Base-by-base conservation (phyloP, 2,329 filamentous ascomycete species). In the Penicillium sp. region DNA sequence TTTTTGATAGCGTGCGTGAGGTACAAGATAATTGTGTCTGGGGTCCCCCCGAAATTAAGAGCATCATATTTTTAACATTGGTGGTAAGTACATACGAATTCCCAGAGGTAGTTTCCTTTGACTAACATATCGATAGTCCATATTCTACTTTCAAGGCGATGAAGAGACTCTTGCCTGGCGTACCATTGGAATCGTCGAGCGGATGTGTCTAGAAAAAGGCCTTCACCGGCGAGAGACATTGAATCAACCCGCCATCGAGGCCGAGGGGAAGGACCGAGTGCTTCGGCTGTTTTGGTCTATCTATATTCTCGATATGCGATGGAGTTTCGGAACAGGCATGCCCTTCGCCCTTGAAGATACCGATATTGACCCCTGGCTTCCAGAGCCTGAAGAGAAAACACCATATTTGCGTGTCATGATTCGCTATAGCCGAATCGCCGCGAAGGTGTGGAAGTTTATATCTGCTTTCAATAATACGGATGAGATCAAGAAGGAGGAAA, bases 361-460 rank as follows among this genome's bases (percentile, higher is more conserved):
- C 4, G 92, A 96, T 68, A 91, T 96, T 57, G 92, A 96, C 65
- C 85, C 88, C 1, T 83, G 84, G 55, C 77, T 96, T 16, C 91
- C 91, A 3, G 87, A 89, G 67, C 92, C 92, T 5, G 91, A 75
- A 64, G 72, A 78, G 37, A 72, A 76, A 39, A 70, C 69, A 1
- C 90, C 90, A 0, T 96, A 93, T 66, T 80, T 96, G 1, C 86
- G 87, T n/a, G 87, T 88, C 39, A 96, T 96, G 91, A 89, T 96
- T 49, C 83, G 84, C 3, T 96, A 96, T 72, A 92, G 89, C 50
- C 85, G 86, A 50, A 87, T 97, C 27, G 89, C 88, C 4, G 92
- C 90, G 54, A 92, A 90, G 71, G 91, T 96, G 6, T 96, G 92
- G 92, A 85, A 84, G 50, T 87, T 91, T 2, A 88, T 96, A n/a